Conservation (phyloP, 2,329 filamentous ascomycete species). For the Fusarium staphyleae region DNA sequence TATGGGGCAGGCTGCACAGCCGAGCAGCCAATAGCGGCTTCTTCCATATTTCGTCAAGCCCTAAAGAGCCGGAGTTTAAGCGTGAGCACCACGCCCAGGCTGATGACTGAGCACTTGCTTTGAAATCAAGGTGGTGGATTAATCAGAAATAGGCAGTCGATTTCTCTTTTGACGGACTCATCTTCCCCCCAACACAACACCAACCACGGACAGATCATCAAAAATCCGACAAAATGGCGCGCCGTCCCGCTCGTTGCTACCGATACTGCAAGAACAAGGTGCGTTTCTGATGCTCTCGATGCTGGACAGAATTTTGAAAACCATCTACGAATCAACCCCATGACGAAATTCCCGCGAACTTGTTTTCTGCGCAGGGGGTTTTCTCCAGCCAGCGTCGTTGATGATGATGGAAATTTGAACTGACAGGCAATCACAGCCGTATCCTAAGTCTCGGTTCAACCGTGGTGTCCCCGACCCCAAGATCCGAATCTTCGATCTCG, state of each 20-base stretch:
- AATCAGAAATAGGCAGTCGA: slow-evolving; percentile 42
- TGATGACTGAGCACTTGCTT: slow-evolving; percentile 54
- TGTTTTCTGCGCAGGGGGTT: slow-evolving; percentile 1
- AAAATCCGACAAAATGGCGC: slow-evolving; percentile 91
- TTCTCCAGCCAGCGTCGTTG: slow-evolving; percentile 7
- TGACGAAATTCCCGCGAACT: slow-evolving; percentile 18
- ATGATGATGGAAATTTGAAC: slow-evolving; percentile 13
- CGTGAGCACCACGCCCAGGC: slow-evolving; percentile 45
- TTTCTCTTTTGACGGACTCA: slow-evolving; percentile 40
- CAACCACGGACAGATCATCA: slow-evolving; percentile 47
- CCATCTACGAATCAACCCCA: slow-evolving; percentile 15
- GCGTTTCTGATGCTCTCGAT: slow-evolving; percentile 50
- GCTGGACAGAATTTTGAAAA: slow-evolving; percentile 19
- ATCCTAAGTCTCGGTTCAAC: slow-evolving; percentile 99
- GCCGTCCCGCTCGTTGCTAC: slow-evolving; percentile 99
- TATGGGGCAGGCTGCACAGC: slow-evolving; percentile 33
- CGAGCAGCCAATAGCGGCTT: slow-evolving; percentile 41
- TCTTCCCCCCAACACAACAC: slow-evolving; percentile 49
- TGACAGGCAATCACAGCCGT: slow-evolving; percentile 66
- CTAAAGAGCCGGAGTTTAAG: slow-evolving; percentile 52
- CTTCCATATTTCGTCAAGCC: slow-evolving; percentile 37
- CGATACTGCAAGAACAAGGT: slow-evolving; percentile 99
- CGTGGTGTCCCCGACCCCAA: slow-evolving; percentile 90
- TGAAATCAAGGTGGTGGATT: slow-evolving; percentile 58
- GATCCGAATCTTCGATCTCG: slow-evolving; percentile 98